Evolutionary conservation across 768 basidiomycete genomes (phyloP).

Genomic region (Tylopilus sp.): DNA sequence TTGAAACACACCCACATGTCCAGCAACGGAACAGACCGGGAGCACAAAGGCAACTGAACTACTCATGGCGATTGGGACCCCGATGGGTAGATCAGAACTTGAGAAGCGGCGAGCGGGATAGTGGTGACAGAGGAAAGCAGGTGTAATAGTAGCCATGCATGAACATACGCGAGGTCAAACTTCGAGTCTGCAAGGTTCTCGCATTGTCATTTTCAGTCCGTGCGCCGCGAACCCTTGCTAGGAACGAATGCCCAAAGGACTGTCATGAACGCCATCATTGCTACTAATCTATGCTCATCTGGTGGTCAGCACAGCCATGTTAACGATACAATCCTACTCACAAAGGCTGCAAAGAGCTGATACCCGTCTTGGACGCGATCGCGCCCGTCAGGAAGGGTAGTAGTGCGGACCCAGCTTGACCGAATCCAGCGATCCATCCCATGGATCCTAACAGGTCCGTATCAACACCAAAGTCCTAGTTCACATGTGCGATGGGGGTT

Average conservation of each 20-base stretch:
- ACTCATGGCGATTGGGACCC: too few species aligned
- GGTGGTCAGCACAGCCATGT: background rate
- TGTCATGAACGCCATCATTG: conserved; percentile 43
- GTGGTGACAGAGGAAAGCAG: too few species aligned
- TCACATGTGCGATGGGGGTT: background rate
- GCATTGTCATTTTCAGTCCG: conserved; percentile 10
- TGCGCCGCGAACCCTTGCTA: conserved; percentile 19
- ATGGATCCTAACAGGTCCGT: conserved; percentile 41
- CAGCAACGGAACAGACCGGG: too few species aligned
- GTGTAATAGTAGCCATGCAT: too few species aligned
- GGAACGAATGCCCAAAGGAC: conserved; percentile 42
- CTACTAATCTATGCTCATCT: conserved; percentile 22
- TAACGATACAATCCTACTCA: conserved; percentile 7
- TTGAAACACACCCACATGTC: too few species aligned
- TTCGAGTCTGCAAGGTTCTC: background rate
- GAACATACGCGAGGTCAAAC: too few species aligned
- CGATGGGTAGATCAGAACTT: too few species aligned
- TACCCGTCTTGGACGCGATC: conserved; percentile 58
- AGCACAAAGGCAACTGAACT: too few species aligned
- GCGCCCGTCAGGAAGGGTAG: conserved; percentile 73
- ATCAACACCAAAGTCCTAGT: background rate
- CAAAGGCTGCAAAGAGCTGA: conserved; percentile 38
- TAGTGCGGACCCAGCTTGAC: conserved; percentile 68
- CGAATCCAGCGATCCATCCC: conserved; percentile 66
- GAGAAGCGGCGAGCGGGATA: too few species aligned